Conservation (phyloP, 2,329 filamentous ascomycete species). For the Diplodia sapinea region DNA sequence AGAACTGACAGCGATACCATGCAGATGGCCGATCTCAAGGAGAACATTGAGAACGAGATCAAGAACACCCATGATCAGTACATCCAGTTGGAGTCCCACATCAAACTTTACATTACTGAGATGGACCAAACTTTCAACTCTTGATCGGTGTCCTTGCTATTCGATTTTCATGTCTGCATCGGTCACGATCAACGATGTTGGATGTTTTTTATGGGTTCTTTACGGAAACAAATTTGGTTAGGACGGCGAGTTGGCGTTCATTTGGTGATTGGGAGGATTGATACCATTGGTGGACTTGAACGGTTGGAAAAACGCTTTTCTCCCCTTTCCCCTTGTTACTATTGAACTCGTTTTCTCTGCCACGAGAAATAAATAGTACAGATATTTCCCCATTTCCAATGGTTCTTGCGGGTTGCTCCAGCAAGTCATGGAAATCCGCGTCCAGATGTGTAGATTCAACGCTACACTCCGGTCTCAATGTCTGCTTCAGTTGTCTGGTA, state of each 20-base stretch:
- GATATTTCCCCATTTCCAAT: neutral
- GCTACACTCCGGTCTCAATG: neutral
- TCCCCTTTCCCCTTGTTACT: neutral
- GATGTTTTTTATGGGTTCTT: neutral
- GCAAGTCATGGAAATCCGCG: neutral
- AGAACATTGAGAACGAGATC: constrained; percentile 95
- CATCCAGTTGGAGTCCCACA: constrained; percentile 95
- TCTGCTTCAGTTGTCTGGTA: neutral
- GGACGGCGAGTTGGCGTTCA: constrained; percentile 5
- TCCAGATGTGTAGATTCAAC: neutral
- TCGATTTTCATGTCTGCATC: neutral
- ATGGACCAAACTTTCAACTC: constrained; percentile 84
- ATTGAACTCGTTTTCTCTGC: neutral
- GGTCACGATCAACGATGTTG: constrained; percentile 2
- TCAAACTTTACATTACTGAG: constrained; percentile 96
- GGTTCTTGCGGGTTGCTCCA: neutral
- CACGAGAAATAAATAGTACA: no score
- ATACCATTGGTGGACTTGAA: constrained; percentile 14
- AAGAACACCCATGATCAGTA: constrained; percentile 92
- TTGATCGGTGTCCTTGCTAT: neutral
- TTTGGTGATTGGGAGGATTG: neutral
- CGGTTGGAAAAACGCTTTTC: neutral
- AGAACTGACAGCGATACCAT: neutral
- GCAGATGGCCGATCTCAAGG: constrained; percentile 96
- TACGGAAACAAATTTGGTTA: neutral